Percentiles rank a stretch among this genome's conserved stretches.
Conservation (phyloP, 2,329 filamentous ascomycete species). For the Diaporthe nobilis region DNA sequence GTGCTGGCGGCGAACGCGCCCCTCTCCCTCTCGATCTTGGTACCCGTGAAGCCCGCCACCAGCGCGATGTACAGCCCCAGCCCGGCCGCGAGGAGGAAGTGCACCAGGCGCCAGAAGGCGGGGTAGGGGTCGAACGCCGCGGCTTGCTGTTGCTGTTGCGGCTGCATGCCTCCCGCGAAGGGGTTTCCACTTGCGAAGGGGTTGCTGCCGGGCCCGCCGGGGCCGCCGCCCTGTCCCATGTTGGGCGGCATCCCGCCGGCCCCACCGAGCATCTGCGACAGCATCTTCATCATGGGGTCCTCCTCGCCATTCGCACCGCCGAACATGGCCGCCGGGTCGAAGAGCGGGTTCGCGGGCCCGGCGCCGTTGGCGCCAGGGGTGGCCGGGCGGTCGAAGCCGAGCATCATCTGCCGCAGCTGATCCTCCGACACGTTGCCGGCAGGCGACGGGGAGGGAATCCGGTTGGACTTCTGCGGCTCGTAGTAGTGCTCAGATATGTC, state of each 20-base stretch:
- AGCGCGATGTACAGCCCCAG: conserved; percentile 80
- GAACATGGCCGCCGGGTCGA: conserved; percentile 47
- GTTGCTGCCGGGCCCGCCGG: conserved; percentile 50
- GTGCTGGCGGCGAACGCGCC: conserved; percentile 52
- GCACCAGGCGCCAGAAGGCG: conserved; percentile 79
- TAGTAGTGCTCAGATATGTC: conserved; percentile 85
- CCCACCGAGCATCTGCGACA: conserved; percentile 78
- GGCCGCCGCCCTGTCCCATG: conserved; percentile 50
- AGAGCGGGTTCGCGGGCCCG: conserved; percentile 49
- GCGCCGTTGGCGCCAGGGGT: conserved; percentile 44
- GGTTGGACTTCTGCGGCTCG: conserved; percentile 63
- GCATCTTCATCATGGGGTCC: conserved; percentile 82
- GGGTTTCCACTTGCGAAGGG: conserved; percentile 50
- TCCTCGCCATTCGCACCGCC: conserved; percentile 52
- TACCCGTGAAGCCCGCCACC: conserved; percentile 78
- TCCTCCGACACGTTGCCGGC: conserved; percentile 63
- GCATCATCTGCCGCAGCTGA: conserved; percentile 76
- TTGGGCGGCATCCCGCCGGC: conserved; percentile 30
- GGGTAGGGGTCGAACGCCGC: conserved; percentile 54
- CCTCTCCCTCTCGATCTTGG: conserved; percentile 70
- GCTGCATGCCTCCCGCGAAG: conserved; percentile 54
- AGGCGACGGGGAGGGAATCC: conserved; percentile 47
- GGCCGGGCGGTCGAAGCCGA: conserved; percentile 64
- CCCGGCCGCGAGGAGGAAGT: conserved; percentile 78
- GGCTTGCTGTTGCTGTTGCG: conserved; percentile 51